Evolutionary conservation across 2,329 filamentous ascomycete species (phyloP).

Genomic region (Neoscytalidium dimidiatum): DNA sequence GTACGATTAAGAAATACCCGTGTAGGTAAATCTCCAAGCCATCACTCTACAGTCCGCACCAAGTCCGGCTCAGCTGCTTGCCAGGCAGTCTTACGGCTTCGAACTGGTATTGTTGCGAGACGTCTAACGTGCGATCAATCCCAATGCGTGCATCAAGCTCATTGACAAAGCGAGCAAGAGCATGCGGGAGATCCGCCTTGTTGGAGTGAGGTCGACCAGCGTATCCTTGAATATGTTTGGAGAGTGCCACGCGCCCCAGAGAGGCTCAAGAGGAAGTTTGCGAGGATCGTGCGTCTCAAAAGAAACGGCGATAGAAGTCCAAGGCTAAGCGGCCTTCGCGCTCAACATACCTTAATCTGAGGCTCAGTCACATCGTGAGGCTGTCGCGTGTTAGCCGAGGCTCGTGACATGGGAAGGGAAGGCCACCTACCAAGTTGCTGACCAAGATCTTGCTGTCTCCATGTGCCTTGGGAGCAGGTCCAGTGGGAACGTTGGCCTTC

Average conservation of each 20-base stretch:
- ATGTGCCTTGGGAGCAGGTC: constrained; percentile 56
- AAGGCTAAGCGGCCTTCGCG: constrained; percentile 51
- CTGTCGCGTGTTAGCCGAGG: constrained; percentile 59
- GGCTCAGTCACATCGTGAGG: constrained; percentile 93
- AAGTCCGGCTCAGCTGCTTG: constrained; percentile 22
- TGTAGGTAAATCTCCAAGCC: constrained; percentile 11
- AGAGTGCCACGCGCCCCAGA: constrained; percentile 15
- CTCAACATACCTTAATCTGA: constrained; percentile 99
- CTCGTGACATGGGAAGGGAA: constrained; percentile 9
- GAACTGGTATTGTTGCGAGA: constrained; percentile 20
- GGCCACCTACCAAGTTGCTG: constrained; percentile 84
- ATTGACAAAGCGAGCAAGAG: constrained; percentile 32
- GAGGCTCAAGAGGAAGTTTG: constrained; percentile 23
- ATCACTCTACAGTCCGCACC: constrained; percentile 30
- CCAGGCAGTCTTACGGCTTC: constrained; percentile 23
- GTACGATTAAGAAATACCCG: constrained; percentile 13
- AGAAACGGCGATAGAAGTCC: constrained; percentile 30
- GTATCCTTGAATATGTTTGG: constrained; percentile 15
- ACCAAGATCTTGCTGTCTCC: constrained; percentile 96
- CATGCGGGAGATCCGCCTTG: constrained; percentile 27
- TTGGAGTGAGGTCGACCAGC: constrained; percentile 21
- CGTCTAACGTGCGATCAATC: constrained; percentile 17
- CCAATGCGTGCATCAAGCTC: constrained; percentile 38
- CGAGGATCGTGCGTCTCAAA: constrained; percentile 30
- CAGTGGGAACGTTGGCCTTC: constrained; percentile 64